Percentiles rank a stretch among this genome's conserved stretches.
These are phyloP conservation scores for Metarhizium robertsii DNA, from an alignment of 2,329 filamentous ascomycete genomes.

Conservation along the genomic window DNA sequence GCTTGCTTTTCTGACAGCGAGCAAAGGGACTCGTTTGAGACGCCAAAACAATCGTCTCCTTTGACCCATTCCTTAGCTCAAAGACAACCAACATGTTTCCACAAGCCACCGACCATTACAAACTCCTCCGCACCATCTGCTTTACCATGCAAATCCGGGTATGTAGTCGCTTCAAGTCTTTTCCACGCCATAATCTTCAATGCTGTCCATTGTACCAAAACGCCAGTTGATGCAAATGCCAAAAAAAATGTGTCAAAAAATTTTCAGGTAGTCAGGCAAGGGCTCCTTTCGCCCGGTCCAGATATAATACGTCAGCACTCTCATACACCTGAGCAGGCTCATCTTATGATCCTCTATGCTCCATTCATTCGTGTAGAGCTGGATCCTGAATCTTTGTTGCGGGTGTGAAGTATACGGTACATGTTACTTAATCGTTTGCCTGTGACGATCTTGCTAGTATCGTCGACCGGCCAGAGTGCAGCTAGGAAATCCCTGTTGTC, in stretches of 20 bases:
- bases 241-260: neutral
- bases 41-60: neutral
- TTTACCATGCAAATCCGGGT: constrained; percentile 18
- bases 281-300: neutral
- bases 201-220: constrained; percentile 13
- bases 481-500: constrained; percentile 32
- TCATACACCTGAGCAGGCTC: neutral
- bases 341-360: constrained; percentile 7
- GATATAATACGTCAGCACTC: neutral
- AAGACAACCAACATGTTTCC: neutral
- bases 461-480: constrained; percentile 36
- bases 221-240: constrained; percentile 18
- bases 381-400: constrained; percentile 21
- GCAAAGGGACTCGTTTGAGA: neutral
- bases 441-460: constrained; percentile 33
- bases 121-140: constrained; percentile 10
- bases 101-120: constrained; percentile 8
- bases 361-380: constrained; percentile 22
- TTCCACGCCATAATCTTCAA: constrained; percentile 11
- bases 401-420: constrained; percentile 30
- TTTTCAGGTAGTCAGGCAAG: neutral
- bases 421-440: constrained; percentile 34
- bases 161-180: constrained; percentile 14
- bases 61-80: neutral
- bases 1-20: neutral